Percentiles rank a stretch among this genome's conserved stretches.
phyloP scores from a whole-genome alignment of 371 early-diverging fungal species.

The Actinomortierella ambigua region DNA sequence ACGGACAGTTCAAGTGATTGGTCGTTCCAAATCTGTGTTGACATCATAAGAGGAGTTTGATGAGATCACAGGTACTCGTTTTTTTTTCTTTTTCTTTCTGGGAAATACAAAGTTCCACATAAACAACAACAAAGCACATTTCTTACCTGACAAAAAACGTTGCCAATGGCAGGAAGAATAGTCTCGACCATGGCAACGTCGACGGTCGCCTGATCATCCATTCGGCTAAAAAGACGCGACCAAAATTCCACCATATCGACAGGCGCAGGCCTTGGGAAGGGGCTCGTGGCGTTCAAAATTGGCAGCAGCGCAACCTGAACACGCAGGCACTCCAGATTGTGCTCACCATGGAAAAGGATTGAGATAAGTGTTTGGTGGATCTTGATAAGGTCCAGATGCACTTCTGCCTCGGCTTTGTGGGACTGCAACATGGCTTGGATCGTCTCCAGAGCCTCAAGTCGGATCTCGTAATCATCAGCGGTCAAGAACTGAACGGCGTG shows the following conservation, averaged over 20 bases:
- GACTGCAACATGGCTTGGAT: conserved; percentile 35
- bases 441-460: conserved; percentile 55
- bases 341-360: conserved; percentile 56
- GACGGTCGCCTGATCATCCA: conserved; percentile 36
- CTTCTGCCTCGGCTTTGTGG: conserved; percentile 24
- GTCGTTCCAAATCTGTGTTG: conserved; percentile 41
- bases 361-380: conserved; percentile 51
- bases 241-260: conserved; percentile 47
- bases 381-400: conserved; percentile 10
- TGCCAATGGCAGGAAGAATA: conserved; percentile 40
- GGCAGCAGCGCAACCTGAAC: conserved; percentile 53
- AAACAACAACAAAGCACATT: not conserved
- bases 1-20: conserved; percentile 13
- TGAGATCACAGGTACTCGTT: too few species aligned
- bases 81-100: too few species aligned
- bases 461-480: conserved; percentile 65
- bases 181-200: conserved; percentile 44
- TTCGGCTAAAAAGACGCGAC: conserved; percentile 32
- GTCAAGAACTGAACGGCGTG: conserved; percentile 44
- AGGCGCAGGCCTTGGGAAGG: conserved; percentile 39
- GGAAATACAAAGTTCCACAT: too few species aligned
- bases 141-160: conserved; percentile 40
- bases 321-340: conserved; percentile 58
- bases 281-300: conserved; percentile 29
- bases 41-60: too few species aligned